phyloP scores from a whole-genome alignment of 1,284 basidiomycete genomes.

The Microstroma glucosiphilum region DNA sequence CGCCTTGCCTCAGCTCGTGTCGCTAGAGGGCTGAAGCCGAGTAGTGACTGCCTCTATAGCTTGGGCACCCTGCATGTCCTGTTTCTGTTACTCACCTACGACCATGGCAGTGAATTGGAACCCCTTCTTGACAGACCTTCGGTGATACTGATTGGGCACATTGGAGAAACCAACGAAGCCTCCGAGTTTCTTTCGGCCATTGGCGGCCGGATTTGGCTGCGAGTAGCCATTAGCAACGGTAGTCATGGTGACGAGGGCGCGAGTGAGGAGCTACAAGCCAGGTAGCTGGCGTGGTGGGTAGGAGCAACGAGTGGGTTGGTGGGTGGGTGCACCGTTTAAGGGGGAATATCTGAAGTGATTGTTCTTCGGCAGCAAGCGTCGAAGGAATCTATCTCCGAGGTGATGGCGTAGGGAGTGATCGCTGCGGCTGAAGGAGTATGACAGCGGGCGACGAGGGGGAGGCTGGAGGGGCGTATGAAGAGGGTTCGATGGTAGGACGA shows the following conservation, averaged over 20 bases:
- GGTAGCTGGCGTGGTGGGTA: too few relatives aligned
- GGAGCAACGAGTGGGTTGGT: too few relatives aligned
- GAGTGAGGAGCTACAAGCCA: not conserved
- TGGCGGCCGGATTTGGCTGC: constrained; percentile 1
- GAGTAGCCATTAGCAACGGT: constrained; percentile 3
- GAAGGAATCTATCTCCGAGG: too few relatives aligned
- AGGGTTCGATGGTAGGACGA: too few relatives aligned
- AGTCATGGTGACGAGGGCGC: not conserved
- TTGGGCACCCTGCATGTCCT: not conserved
- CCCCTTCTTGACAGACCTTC: constrained; percentile 44
- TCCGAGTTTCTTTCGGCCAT: constrained; percentile 38
- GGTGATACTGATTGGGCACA: constrained; percentile 49
- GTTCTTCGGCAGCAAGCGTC: too few relatives aligned
- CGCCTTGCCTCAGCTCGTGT: not conserved
- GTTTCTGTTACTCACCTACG: constrained; percentile 27
- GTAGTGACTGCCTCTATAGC: not conserved
- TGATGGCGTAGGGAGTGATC: too few relatives aligned
- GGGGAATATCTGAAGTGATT: too few relatives aligned
- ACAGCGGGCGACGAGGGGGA: too few relatives aligned
- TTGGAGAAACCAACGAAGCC: constrained; percentile 50
- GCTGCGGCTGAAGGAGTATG: too few relatives aligned
- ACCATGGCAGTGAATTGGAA: constrained; percentile 49
- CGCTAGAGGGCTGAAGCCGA: not conserved
- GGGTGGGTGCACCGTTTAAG: too few relatives aligned
- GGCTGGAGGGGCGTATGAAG: too few relatives aligned